phyloP scores from a whole-genome alignment of 2,329 filamentous ascomycete genomes.

The Ampelomyces quisqualis region DNA sequence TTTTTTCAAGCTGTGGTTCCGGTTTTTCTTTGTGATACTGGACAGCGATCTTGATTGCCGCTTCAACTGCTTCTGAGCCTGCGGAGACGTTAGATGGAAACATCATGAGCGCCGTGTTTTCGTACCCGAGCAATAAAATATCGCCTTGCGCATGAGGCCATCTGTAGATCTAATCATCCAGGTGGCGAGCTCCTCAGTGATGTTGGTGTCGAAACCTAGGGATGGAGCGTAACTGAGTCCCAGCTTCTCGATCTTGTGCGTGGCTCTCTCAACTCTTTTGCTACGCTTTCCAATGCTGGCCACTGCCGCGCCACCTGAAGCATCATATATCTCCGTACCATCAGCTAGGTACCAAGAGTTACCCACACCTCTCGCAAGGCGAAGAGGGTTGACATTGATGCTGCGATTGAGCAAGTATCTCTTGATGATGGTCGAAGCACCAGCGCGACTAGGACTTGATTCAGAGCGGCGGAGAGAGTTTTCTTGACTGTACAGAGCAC shows the following conservation, averaged over 20 bases:
- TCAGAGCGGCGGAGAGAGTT: neutral
- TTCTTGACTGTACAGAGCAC: neutral
- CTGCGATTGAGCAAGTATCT: slow-evolving; percentile 23
- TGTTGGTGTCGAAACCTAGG: slow-evolving; percentile 57
- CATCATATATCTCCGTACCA: slow-evolving; percentile 65
- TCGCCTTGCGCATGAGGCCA: slow-evolving; percentile 56
- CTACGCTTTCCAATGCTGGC: slow-evolving; percentile 70
- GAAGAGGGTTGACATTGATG: slow-evolving; percentile 49
- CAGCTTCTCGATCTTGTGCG: slow-evolving; percentile 58
- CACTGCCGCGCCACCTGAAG: slow-evolving; percentile 71
- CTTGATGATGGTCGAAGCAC: no score
- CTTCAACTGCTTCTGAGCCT: slow-evolving; percentile 67
- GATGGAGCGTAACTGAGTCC: slow-evolving; percentile 61
- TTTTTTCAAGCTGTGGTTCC: slow-evolving; percentile 55
- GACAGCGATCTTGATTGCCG: slow-evolving; percentile 64
- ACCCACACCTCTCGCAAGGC: slow-evolving; percentile 52
- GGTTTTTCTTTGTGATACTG: slow-evolving; percentile 64
- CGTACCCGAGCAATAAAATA: slow-evolving; percentile 60
- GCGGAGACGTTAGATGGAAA: neutral
- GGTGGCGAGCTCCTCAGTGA: slow-evolving; percentile 55
- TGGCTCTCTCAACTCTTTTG: slow-evolving; percentile 59
- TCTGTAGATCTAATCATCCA: slow-evolving; percentile 54
- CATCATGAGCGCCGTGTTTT: neutral
- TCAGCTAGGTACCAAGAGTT: slow-evolving; percentile 52
- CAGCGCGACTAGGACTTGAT: no score